phyloP scores from a whole-genome alignment of 202 grass and related monocot genomes.

The Schoenoplectus tabernaemontani region DNA sequence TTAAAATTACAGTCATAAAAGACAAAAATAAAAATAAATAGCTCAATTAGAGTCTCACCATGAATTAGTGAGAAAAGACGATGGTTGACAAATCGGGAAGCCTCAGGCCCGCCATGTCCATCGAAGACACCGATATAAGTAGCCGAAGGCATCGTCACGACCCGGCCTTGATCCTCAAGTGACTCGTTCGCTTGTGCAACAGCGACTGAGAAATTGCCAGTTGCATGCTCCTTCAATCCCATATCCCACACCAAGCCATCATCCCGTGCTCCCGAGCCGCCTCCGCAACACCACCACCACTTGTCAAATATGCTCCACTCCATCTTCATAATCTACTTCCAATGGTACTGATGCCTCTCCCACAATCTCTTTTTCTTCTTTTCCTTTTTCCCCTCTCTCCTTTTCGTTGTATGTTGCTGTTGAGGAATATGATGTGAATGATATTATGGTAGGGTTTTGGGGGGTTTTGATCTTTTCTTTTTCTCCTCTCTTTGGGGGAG shows the following conservation, averaged over 20 bases:
- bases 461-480: neutral
- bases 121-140: slow-evolving; percentile 77
- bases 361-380: neutral
- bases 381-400: neutral
- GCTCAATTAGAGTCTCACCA: slow-evolving; percentile 17
- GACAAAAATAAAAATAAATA: neutral
- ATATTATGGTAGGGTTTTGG: neutral
- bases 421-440: neutral
- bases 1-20: neutral
- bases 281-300: slow-evolving; percentile 16
- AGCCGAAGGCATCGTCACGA: slow-evolving; percentile 44
- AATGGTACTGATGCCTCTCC: neutral
- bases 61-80: slow-evolving; percentile 77
- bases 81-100: slow-evolving; percentile 65
- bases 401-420: neutral
- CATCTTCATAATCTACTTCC: neutral
- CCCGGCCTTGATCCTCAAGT: slow-evolving; percentile 87
- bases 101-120: slow-evolving; percentile 76
- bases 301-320: slow-evolving; percentile 21
- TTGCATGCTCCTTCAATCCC: slow-evolving; percentile 67
- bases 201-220: slow-evolving; percentile 79
- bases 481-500: neutral
- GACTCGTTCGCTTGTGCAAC: slow-evolving; percentile 73
- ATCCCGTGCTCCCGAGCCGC: neutral
- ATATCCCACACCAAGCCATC: slow-evolving; percentile 68